These are phyloP conservation scores for Saturnispora serradocipensis DNA, from an alignment of 805 yeast genomes.

Conservation along the genomic window DNA sequence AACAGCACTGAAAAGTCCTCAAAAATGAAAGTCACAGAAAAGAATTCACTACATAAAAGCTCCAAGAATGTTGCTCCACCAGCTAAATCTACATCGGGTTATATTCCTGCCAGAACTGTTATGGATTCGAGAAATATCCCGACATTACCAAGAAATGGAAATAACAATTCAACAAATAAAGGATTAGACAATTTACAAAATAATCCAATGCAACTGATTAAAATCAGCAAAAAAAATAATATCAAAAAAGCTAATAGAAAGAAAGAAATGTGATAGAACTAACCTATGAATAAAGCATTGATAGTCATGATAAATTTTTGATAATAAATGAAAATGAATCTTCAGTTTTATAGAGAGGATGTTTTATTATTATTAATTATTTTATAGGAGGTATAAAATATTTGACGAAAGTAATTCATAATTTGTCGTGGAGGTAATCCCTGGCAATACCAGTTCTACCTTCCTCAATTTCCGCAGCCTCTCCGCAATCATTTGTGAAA, in stretches of 20 bases:
- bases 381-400: background rate
- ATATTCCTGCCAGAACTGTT: constrained; percentile 1
- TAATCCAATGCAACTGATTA: constrained; percentile 7
- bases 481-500: constrained; percentile 33
- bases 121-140: constrained; percentile 6
- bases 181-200: constrained; percentile 1
- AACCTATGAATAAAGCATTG: background rate
- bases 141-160: constrained; percentile 1
- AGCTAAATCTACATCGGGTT: background rate
- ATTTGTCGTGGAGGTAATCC: constrained; percentile 41
- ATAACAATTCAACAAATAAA: background rate
- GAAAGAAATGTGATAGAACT: background rate
- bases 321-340: background rate
- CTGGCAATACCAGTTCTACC: constrained; percentile 88
- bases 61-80: background rate
- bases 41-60: background rate
- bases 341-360: background rate
- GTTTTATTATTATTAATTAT: background rate
- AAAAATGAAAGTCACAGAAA: background rate
- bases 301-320: background rate
- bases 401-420: background rate
- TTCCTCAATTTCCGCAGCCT: constrained; percentile 75
- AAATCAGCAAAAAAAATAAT: constrained; percentile 11
- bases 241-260: background rate
- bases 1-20: background rate